phyloP scores from a whole-genome alignment of 805 yeast species.

The Lipomyces yamanashiensis region DNA sequence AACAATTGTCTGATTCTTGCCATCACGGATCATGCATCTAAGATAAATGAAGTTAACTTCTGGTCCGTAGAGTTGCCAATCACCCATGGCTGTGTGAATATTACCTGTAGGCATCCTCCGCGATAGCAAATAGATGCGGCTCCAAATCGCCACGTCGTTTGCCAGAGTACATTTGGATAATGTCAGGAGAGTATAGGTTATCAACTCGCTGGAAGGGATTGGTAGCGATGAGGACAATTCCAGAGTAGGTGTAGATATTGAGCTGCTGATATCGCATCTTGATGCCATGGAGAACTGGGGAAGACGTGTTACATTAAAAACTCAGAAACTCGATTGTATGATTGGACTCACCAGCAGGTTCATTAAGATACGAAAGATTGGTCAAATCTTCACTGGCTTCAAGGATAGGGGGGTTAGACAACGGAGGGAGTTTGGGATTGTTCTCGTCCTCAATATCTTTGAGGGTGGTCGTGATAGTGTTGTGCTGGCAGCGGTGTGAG shows the following conservation, averaged over 20 bases:
- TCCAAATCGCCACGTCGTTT: conserved; percentile 92
- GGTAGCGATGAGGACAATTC: conserved; percentile 94
- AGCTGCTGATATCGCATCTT: conserved; percentile 85
- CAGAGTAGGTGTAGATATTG: conserved; percentile 92
- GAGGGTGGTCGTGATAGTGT: conserved; percentile 32
- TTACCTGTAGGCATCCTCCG: conserved; percentile 83
- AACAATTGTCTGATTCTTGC: conserved; percentile 89
- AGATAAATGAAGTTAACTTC: neutral
- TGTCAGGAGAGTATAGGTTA: conserved; percentile 86
- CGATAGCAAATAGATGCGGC: conserved; percentile 96
- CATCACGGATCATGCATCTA: conserved; percentile 86
- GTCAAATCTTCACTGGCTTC: conserved; percentile 96
- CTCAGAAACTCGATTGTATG: neutral
- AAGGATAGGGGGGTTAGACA: conserved; percentile 87
- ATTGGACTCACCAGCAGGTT: conserved; percentile 64
- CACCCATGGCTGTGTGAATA: neutral
- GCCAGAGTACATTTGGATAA: conserved; percentile 93
- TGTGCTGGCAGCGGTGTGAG: conserved; percentile 29
- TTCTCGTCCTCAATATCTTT: conserved; percentile 39
- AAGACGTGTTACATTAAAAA: neutral
- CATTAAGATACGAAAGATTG: conserved; percentile 86
- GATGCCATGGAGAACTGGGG: conserved; percentile 81
- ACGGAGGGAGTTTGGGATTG: conserved; percentile 69
- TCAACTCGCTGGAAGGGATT: conserved; percentile 95
- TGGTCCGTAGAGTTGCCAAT: no score